Base-by-base conservation (phyloP, 352 stramenopile species). In the Globisporangium polare region DNA sequence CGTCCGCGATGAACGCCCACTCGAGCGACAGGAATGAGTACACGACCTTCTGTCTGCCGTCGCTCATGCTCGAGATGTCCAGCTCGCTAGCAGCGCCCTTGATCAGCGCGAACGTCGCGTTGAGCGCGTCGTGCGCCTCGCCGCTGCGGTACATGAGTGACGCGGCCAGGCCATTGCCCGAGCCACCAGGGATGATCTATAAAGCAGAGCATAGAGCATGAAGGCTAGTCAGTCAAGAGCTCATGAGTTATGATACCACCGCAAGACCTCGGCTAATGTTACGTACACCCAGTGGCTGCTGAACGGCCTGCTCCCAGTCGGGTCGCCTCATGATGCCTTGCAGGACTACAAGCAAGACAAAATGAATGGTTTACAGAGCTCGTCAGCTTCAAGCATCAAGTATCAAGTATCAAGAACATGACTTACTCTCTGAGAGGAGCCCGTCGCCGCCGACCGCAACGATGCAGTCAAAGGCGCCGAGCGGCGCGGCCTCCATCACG, bases 21-120 rank as follows among this genome's bases (percentile, higher is more conserved):
- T 92, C 81, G n/a, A 95, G 47, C 24, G 81, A 90, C 57, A 96
- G 62, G 62, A 96, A 95, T 26, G 81, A 87, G 68, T 86, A 84
- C 75, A 88, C 77, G 49, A 78, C 50, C 29, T 89, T 68, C 18
- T 75, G 59, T 31, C 77, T 61, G 51, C 66, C 66, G 57, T 87
- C 81, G 17, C 68, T 71, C 24, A 77, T 63, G 20, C 70, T 80
- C 41, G 84, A 75, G 45, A 93, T 63, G 60, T 92, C 83, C 41
- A 94, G 64, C 29, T 88, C 78, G 37, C 86, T 78, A 12, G 74
- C 56, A 27, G 63, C 63, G n/a, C 85, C 83, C 58, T 92, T 92
- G 0, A 67, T 76, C 18, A 94, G 76, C 20, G 74, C 71, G 29
- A 79, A 89, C 4, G 78, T 78, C 2, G 81, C 80, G 52, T 87